Percentiles rank a stretch among this genome's conserved stretches.
These are phyloP conservation scores for Globisporangium nagaii DNA, from an alignment of 352 stramenopile genomes.

Conservation along the genomic window DNA sequence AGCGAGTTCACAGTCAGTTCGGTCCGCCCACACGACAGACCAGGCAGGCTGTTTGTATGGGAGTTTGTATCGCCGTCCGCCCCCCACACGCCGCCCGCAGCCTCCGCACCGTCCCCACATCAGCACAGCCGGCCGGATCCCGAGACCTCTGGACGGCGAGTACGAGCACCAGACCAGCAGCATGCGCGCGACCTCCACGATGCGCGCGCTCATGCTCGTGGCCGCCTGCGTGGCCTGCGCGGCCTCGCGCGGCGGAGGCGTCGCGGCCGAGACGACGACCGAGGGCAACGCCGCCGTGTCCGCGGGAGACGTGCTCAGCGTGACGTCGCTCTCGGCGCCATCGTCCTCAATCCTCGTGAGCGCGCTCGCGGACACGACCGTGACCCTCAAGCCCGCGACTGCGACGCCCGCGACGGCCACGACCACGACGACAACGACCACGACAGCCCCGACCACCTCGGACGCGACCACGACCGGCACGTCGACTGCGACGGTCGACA, in stretches of 20 bases:
- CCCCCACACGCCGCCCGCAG: too few relatives aligned
- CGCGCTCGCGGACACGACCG: conserved; percentile 9
- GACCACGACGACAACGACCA: neutral
- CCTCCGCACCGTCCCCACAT: neutral
- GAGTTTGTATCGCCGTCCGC: too few relatives aligned
- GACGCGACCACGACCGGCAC: neutral
- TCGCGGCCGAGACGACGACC: neutral
- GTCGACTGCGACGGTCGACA: neutral
- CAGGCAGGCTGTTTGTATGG: too few relatives aligned
- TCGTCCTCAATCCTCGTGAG: neutral
- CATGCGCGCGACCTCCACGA: conserved; percentile 8
- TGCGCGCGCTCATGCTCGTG: conserved; percentile 5
- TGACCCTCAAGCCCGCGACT: neutral
- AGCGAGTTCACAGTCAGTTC: too few relatives aligned
- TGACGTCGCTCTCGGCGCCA: conserved; percentile 1
- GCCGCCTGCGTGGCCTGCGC: too few relatives aligned
- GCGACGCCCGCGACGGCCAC: neutral
- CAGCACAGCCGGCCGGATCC: too few relatives aligned
- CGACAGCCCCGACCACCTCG: conserved; percentile 6
- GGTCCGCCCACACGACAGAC: too few relatives aligned
- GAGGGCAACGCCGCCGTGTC: conserved; percentile 5
- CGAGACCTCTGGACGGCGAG: too few relatives aligned
- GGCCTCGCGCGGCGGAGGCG: neutral
- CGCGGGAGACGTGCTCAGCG: conserved; percentile 6
- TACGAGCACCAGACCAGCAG: neutral